phyloP scores from a whole-genome alignment of 2,329 filamentous ascomycete species.

The Cercospora nicotianae region DNA sequence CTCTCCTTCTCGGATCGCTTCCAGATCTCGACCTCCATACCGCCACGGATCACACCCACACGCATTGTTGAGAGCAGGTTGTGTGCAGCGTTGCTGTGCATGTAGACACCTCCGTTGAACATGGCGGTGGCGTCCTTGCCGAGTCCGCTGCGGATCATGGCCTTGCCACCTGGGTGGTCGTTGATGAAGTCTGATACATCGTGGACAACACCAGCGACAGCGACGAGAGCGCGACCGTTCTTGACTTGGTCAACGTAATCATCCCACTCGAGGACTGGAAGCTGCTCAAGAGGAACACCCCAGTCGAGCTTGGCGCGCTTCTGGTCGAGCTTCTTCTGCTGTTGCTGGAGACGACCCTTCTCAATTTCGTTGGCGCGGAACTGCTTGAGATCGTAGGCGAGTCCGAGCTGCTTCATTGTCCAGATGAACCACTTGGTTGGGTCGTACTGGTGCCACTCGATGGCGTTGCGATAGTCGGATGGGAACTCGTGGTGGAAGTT shows the following conservation, averaged over 20 bases:
- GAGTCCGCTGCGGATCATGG: slow-evolving; percentile 76
- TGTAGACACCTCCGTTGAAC: slow-evolving; percentile 89
- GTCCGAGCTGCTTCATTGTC: slow-evolving; percentile 77
- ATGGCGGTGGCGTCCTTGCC: slow-evolving; percentile 87
- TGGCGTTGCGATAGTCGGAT: slow-evolving; percentile 88
- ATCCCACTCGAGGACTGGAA: slow-evolving; percentile 84
- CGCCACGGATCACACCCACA: slow-evolving; percentile 80
- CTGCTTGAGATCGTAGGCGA: slow-evolving; percentile 84
- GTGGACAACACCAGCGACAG: slow-evolving; percentile 81
- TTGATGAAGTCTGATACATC: slow-evolving; percentile 82
- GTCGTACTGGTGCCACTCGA: slow-evolving; percentile 88
- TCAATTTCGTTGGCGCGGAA: slow-evolving; percentile 92
- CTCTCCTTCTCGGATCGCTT: slow-evolving; percentile 82
- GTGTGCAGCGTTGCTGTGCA: slow-evolving; percentile 86
- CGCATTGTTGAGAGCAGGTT: slow-evolving; percentile 87
- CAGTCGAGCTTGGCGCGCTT: slow-evolving; percentile 80
- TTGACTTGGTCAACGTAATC: slow-evolving; percentile 77
- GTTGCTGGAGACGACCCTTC: slow-evolving; percentile 83
- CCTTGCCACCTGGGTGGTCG: slow-evolving; percentile 87
- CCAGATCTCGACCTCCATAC: slow-evolving; percentile 90
- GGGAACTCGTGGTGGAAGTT: slow-evolving; percentile 97
- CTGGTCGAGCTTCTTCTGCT: slow-evolving; percentile 90
- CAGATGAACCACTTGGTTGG: slow-evolving; percentile 90
- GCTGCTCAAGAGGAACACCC: slow-evolving; percentile 80
- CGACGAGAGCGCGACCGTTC: slow-evolving; percentile 73